Conservation (phyloP, 2,329 filamentous ascomycete genomes). For the Ascochyta viciae-villosae region DNA sequence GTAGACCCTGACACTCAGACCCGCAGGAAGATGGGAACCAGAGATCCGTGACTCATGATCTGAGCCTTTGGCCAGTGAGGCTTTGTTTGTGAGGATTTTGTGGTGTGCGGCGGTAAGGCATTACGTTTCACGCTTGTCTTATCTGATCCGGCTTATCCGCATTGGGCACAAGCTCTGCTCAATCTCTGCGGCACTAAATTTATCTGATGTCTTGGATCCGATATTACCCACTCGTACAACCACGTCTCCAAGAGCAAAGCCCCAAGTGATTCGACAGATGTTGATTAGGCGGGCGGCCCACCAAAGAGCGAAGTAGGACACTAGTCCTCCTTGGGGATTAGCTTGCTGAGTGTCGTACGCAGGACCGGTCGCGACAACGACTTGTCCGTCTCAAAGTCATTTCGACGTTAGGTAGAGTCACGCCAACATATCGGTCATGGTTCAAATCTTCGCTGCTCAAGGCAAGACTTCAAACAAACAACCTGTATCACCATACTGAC, state of each 20-base stretch:
- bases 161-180: not conserved
- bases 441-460: slow-evolving; percentile 11
- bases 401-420: not conserved
- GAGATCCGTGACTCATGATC: not conserved
- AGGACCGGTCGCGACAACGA: no score
- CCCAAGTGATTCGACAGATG: no score
- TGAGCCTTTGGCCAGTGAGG: not conserved
- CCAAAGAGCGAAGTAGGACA: no score
- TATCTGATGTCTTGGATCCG: slow-evolving; percentile 31
- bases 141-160: slow-evolving; percentile 3
- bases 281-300: not conserved
- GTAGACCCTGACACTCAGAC: not conserved
- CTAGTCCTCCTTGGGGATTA: no score
- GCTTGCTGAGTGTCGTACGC: no score
- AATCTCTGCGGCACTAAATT: slow-evolving; percentile 7
- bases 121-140: not conserved
- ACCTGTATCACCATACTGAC: not conserved
- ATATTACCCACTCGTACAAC: not conserved
- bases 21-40: not conserved
- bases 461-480: not conserved
- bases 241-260: not conserved
- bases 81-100: not conserved
- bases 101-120: not conserved
- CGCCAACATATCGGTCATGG: not conserved
- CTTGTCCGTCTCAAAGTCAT: no score